Evolutionary conservation across 1,284 basidiomycete genomes (phyloP).

Genomic region (Wallemia mellicola): DNA sequence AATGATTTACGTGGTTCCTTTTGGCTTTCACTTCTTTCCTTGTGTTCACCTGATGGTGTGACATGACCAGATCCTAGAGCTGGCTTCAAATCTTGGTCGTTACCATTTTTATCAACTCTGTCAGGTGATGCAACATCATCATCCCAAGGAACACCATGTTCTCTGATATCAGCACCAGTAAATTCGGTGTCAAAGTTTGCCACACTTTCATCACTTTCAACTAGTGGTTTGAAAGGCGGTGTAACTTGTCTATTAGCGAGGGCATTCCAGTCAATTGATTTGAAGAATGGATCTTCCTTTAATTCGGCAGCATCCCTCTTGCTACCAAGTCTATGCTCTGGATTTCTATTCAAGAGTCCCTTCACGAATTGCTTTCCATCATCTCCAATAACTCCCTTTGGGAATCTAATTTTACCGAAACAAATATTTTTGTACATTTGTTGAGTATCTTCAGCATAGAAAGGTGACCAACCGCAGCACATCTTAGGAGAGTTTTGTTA

Average conservation of each 20-base stretch:
- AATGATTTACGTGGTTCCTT: background rate
- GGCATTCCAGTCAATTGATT: slow-evolving; percentile 61
- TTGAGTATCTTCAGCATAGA: slow-evolving; percentile 97
- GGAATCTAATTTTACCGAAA: slow-evolving; percentile 87
- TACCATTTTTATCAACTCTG: slow-evolving; percentile 15
- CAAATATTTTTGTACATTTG: slow-evolving; percentile 65
- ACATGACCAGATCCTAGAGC: background rate
- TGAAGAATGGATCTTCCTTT: slow-evolving; percentile 90
- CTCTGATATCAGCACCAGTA: slow-evolving; percentile 51
- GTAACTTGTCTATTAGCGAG: slow-evolving; percentile 69
- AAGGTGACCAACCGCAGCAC: slow-evolving; percentile 99
- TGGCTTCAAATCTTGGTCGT: background rate
- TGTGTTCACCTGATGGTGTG: background rate
- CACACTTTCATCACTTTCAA: slow-evolving; percentile 92
- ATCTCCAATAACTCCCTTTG: slow-evolving; percentile 82
- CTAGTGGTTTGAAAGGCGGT: slow-evolving; percentile 89
- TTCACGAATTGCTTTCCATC: slow-evolving; percentile 99
- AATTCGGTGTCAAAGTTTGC: slow-evolving; percentile 98
- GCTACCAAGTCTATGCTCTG: slow-evolving; percentile 79
- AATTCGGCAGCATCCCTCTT: slow-evolving; percentile 70
- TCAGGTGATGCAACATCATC: slow-evolving; percentile 24
- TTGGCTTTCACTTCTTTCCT: background rate
- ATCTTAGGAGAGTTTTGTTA: slow-evolving; percentile 21
- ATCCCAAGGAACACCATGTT: slow-evolving; percentile 30
- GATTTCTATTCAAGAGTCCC: slow-evolving; percentile 87